Percentiles rank a stretch among this genome's conserved stretches.
phyloP scores from a whole-genome alignment of 2,329 filamentous ascomycete species.

The Orbilia blumenaviensis region DNA sequence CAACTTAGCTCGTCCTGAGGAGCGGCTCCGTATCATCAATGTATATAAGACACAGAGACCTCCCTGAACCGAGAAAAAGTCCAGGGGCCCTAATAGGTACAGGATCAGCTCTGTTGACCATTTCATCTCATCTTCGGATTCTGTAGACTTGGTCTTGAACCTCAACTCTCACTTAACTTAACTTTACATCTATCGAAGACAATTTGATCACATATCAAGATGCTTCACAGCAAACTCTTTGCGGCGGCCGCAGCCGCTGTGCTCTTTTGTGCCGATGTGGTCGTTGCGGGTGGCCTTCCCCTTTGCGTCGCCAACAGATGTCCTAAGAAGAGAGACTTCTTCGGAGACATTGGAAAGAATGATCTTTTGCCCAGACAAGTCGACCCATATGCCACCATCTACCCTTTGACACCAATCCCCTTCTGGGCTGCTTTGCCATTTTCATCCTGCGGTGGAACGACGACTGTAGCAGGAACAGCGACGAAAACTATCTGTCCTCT shows the following conservation, averaged over 20 bases:
- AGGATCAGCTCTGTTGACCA: constrained; percentile 49
- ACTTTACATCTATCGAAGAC: constrained; percentile 11
- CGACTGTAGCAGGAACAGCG: constrained; percentile 15
- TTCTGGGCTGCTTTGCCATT: constrained; percentile 47
- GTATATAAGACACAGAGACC: constrained; percentile 51
- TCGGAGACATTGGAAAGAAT: constrained; percentile 39
- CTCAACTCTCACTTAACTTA: constrained; percentile 10
- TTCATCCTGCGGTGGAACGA: constrained; percentile 26
- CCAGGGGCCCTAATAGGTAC: constrained; percentile 48
- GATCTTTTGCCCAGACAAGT: constrained; percentile 35
- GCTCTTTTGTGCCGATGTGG: constrained; percentile 17
- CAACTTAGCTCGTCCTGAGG: constrained; percentile 25
- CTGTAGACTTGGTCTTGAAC: constrained; percentile 37
- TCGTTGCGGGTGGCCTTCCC: constrained; percentile 28
- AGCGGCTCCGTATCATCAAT: constrained; percentile 39
- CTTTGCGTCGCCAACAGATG: constrained; percentile 51
- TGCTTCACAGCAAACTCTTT: constrained; percentile 29
- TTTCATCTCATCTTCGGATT: constrained; percentile 50
- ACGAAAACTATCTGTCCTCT: constrained; percentile 47
- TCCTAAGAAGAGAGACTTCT: constrained; percentile 47
- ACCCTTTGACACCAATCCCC: constrained; percentile 43
- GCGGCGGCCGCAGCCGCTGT: constrained; percentile 15
- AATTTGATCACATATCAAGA: constrained; percentile 7
- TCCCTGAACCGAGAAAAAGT: constrained; percentile 44
- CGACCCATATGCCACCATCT: constrained; percentile 51